These are phyloP conservation scores for Simplicillium aogashimaense DNA, from an alignment of 2,329 filamentous ascomycete genomes.

Conservation along the genomic window DNA sequence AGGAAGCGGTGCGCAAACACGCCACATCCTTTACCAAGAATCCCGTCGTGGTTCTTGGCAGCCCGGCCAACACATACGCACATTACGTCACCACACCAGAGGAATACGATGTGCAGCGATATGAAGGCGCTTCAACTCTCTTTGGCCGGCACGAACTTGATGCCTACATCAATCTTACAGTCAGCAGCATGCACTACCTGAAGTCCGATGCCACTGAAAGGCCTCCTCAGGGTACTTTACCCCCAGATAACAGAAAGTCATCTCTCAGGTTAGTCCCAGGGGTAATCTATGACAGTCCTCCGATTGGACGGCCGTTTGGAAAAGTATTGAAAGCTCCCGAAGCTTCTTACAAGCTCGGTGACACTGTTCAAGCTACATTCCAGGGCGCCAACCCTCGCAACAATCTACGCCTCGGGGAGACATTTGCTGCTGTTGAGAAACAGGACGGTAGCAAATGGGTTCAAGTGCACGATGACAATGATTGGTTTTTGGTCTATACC, in stretches of 20 bases:
- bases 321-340: slow-evolving; percentile 46
- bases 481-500: slow-evolving; percentile 74
- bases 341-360: slow-evolving; percentile 48
- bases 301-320: slow-evolving; percentile 60
- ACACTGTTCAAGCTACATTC: slow-evolving; percentile 57
- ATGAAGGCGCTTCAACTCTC: slow-evolving; percentile 90
- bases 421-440: slow-evolving; percentile 68
- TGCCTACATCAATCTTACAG: slow-evolving; percentile 79
- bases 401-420: slow-evolving; percentile 67
- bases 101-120: slow-evolving; percentile 76
- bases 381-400: slow-evolving; percentile 86
- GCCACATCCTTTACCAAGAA: slow-evolving; percentile 37
- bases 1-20: slow-evolving; percentile 49
- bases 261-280: slow-evolving; percentile 71
- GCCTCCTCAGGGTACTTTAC: slow-evolving; percentile 44
- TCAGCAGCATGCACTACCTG: slow-evolving; percentile 44
- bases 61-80: slow-evolving; percentile 81
- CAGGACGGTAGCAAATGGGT: slow-evolving; percentile 45
- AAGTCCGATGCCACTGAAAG: slow-evolving; percentile 22
- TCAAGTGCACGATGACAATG: slow-evolving; percentile 59
- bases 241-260: slow-evolving; percentile 66
- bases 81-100: slow-evolving; percentile 73
- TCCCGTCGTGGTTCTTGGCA: slow-evolving; percentile 71
- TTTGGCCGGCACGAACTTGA: slow-evolving; percentile 75
- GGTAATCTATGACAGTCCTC: slow-evolving; percentile 63